Evolutionary conservation across 768 basidiomycete genomes (phyloP).

Genomic region (Amanita molliuscula): DNA sequence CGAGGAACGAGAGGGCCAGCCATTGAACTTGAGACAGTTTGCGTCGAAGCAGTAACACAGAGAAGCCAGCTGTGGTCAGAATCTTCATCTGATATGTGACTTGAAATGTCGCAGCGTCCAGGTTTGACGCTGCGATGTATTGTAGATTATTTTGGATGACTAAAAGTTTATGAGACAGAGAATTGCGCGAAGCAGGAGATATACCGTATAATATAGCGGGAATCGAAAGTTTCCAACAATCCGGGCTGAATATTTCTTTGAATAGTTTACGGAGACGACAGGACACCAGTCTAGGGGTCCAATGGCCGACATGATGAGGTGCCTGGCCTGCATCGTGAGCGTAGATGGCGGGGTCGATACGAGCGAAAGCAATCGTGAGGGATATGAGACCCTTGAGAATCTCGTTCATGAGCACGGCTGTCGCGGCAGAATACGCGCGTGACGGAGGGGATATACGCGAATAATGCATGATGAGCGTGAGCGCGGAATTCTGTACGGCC

Average conservation of each 20-base stretch:
- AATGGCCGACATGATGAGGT: constrained; percentile 23
- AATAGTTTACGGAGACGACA: constrained; percentile 46
- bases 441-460: constrained; percentile 78
- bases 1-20: constrained; percentile 76
- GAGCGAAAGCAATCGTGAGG: constrained; percentile 67
- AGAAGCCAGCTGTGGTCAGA: constrained; percentile 86
- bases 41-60: constrained; percentile 72
- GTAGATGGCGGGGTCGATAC: constrained; percentile 32
- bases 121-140: constrained; percentile 88
- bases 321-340: constrained; percentile 18
- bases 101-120: constrained; percentile 94
- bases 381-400: constrained; percentile 89
- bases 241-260: constrained; percentile 71
- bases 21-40: constrained; percentile 69
- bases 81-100: constrained; percentile 98
- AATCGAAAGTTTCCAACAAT: constrained; percentile 97
- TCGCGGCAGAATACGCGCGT: constrained; percentile 81
- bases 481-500: constrained; percentile 83
- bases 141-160: constrained; percentile 94
- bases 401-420: constrained; percentile 91
- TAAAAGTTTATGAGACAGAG: constrained; percentile 12
- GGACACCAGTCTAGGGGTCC: constrained; percentile 20
- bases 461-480: constrained; percentile 96
- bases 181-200: constrained; percentile 8
- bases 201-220: constrained; percentile 88